Evolutionary conservation across 2,329 filamentous ascomycete genomes (phyloP), one percentile per base, ranked within the genome.

Genomic region (Fusarium nurragi): DNA sequence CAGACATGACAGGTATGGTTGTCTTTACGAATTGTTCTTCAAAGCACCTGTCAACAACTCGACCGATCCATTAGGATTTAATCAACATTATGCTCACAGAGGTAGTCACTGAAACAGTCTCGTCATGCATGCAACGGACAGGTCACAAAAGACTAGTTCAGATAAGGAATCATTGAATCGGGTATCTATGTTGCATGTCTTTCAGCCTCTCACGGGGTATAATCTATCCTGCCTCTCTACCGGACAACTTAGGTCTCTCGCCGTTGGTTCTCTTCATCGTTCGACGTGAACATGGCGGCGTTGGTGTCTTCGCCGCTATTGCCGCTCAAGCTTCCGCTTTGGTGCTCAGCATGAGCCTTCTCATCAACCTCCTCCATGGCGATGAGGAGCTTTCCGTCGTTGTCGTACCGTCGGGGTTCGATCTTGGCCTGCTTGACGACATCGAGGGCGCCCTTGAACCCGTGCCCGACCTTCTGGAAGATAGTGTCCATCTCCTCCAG

Each of bases 401-500:
- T 86, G 59, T 84, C 85, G 67, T 87, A 88, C 34, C 83, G 80
- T 6, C 77, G 78, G 1, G 86, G 86, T 74, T 86, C 84, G 8
- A 82, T 71, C 40, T 68, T 64, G 36, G 79, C 78, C 37, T 77
- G 73, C 18, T 76, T 70, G 25, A 81, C 75, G 6, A 81, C 74
- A 16, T 68, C 64, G 13, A 80, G 72, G 18, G 74, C 75, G 23
- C 73, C 78, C 21, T 62, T 61, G 50, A 73, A 70, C 4, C 84
- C 84, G 21, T 61, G 58, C 2, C 77, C 76, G 2, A 84, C 83
- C 70, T 87, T 86, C 64, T 83, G 81, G 76, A 88, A 89, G 69
- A 89, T 88, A 66, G 76, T 77, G 68, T 90, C 87, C 84, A 90
- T 89, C 71, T 90, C 87, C 73, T 90, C 87, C 19, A 90, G 81